Evolutionary conservation across 225 moss, liverwort and hornwort genomes (phyloP).

Genomic region (Marchantia paleacea): DNA sequence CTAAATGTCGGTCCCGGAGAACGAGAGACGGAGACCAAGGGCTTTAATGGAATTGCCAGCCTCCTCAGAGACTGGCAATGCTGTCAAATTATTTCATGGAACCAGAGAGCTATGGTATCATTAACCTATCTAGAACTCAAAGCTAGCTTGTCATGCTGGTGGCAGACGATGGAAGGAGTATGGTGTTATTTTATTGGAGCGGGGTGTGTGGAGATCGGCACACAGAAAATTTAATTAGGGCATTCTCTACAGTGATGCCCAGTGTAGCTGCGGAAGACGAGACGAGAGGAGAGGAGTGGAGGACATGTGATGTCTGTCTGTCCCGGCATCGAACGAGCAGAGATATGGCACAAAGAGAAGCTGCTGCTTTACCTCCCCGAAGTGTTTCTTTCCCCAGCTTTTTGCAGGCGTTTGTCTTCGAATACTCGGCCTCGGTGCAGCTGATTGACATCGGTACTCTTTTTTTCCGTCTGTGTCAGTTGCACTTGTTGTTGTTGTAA

Average conservation of each 20-base stretch:
- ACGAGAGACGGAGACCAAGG: too few species aligned
- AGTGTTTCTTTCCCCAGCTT: slow-evolving; percentile 21
- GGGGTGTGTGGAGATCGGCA: background rate
- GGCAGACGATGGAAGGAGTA: background rate
- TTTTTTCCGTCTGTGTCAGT: background rate
- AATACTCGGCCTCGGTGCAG: slow-evolving; percentile 41
- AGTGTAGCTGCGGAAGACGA: background rate
- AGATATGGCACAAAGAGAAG: background rate
- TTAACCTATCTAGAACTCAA: background rate
- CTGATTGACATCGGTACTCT: slow-evolving; percentile 29
- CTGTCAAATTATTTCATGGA: too few species aligned
- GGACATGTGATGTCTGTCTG: background rate
- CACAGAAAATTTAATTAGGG: background rate
- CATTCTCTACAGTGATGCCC: background rate
- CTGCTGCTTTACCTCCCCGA: background rate
- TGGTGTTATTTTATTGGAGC: background rate
- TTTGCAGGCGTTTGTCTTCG: slow-evolving; percentile 31
- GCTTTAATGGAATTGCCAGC: too few species aligned
- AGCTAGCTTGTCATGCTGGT: background rate
- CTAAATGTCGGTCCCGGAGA: too few species aligned
- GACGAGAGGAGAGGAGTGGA: background rate
- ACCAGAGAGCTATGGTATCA: background rate
- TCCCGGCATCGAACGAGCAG: background rate
- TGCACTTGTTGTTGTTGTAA: background rate
- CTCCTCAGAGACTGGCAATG: too few species aligned